These are phyloP conservation scores for Thecaphora thlaspeos DNA, from an alignment of 1,284 basidiomycete species.

Conservation along the genomic window DNA sequence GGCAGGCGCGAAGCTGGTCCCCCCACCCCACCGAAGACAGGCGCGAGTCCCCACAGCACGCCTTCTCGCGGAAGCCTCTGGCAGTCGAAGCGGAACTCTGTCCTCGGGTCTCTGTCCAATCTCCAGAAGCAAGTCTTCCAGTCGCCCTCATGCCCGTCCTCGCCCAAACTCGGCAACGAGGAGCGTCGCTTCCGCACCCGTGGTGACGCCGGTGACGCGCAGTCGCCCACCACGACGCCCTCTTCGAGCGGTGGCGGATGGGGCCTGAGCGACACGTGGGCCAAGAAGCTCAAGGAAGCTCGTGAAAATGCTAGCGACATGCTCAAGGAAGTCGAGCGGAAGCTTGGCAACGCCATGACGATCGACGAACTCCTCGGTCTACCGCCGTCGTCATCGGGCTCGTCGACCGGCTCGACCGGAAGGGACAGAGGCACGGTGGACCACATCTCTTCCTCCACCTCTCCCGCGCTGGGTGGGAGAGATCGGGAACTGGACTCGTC, in stretches of 20 bases:
- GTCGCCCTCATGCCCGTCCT: not conserved
- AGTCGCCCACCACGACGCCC: not conserved
- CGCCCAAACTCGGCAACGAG: not conserved
- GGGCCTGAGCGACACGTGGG: conserved; percentile 14
- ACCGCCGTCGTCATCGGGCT: not conserved
- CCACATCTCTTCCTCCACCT: not conserved
- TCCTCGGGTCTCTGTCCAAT: conserved; percentile 14
- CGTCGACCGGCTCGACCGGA: not conserved
- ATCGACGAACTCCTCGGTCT: conserved; percentile 20
- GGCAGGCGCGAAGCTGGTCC: not conserved
- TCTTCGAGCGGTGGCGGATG: not conserved
- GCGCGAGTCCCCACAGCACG: not conserved
- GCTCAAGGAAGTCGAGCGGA: conserved; percentile 21
- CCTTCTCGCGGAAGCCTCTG: not conserved
- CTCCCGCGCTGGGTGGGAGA: no score
- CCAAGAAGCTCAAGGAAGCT: conserved; percentile 22
- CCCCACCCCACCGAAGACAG: conserved; percentile 12
- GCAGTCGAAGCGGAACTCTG: conserved; percentile 8
- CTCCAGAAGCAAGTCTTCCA: conserved; percentile 3
- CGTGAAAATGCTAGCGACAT: conserved; percentile 18
- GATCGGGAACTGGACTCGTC: not conserved
- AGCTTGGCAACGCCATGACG: conserved; percentile 30
- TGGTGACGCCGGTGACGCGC: not conserved
- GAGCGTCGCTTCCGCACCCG: not conserved
- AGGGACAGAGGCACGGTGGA: not conserved